phyloP scores from a whole-genome alignment of 352 stramenopile genomes.

The Phytophthora palmivora region DNA sequence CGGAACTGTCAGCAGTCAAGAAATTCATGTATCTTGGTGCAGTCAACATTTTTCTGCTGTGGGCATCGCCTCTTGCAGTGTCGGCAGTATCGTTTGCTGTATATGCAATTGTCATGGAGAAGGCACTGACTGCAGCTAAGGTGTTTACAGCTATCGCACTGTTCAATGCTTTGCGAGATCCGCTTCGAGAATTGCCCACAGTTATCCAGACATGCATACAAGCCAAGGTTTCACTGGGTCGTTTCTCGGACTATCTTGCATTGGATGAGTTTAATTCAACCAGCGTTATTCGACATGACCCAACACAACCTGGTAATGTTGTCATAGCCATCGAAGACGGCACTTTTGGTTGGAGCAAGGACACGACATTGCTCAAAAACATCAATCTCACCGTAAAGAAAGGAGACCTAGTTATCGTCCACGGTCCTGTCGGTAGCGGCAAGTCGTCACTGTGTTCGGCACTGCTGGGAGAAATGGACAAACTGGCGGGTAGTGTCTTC shows the following conservation, averaged over 20 bases:
- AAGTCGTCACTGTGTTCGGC: too few relatives aligned
- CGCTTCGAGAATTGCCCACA: slow-evolving; percentile 42
- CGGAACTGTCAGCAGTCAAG: slow-evolving; percentile 86
- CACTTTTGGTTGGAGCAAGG: too few relatives aligned
- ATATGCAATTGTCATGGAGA: slow-evolving; percentile 46
- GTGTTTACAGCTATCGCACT: slow-evolving; percentile 63
- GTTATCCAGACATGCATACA: slow-evolving; percentile 53
- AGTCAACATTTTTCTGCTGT: slow-evolving; percentile 69
- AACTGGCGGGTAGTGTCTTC: too few relatives aligned
- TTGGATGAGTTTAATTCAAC: slow-evolving; percentile 31
- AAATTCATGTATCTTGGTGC: slow-evolving; percentile 50
- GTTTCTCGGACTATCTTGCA: slow-evolving; percentile 46
- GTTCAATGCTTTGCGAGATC: slow-evolving; percentile 53
- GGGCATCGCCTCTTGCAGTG: slow-evolving; percentile 51
- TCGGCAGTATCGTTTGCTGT: slow-evolving; percentile 57
- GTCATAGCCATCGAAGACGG: too few relatives aligned
- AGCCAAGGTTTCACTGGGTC: slow-evolving; percentile 42
- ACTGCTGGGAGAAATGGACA: too few relatives aligned
- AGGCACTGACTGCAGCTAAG: slow-evolving; percentile 54
- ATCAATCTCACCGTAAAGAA: too few relatives aligned
- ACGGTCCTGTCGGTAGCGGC: too few relatives aligned
- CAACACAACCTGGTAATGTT: too few relatives aligned
- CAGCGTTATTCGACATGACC: slow-evolving; percentile 60
- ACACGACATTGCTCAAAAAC: too few relatives aligned
- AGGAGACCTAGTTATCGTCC: too few relatives aligned